Evolutionary conservation across 371 early-diverging fungal species (phyloP).

Genomic region (Rhizopus arrhizus): DNA sequence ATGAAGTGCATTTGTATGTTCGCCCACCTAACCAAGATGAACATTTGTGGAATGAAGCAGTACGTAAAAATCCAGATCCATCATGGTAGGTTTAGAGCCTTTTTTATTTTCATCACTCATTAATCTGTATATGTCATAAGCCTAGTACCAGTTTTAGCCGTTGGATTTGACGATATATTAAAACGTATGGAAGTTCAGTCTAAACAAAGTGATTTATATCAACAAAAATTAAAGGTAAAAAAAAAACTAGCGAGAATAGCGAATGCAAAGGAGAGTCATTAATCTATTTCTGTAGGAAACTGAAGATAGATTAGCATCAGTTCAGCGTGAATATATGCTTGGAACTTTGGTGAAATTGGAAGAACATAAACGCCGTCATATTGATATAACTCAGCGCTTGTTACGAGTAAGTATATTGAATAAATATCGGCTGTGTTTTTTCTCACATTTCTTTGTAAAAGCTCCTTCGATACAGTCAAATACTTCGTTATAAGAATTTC

Average conservation of each 20-base stretch:
- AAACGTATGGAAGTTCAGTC: constrained; percentile 81
- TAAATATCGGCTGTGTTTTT: not conserved
- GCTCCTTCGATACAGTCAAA: constrained; percentile 34
- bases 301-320: constrained; percentile 31
- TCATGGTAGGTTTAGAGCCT: constrained; percentile 56
- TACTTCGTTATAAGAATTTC: constrained; percentile 32
- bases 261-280: not conserved
- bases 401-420: constrained; percentile 26
- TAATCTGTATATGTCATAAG: constrained; percentile 30
- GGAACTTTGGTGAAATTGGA: constrained; percentile 39
- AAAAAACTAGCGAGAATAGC: not conserved
- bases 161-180: constrained; percentile 85
- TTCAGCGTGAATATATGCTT: constrained; percentile 35
- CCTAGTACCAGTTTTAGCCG: constrained; percentile 73
- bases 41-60: constrained; percentile 79
- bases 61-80: constrained; percentile 82
- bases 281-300: constrained; percentile 27
- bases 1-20: constrained; percentile 74
- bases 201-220: constrained; percentile 47
- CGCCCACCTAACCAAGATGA: constrained; percentile 74
- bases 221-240: constrained; percentile 32
- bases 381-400: constrained; percentile 30
- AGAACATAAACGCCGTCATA: constrained; percentile 45
- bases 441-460: constrained; percentile 4
- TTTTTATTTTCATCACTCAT: not conserved